phyloP scores from a whole-genome alignment of 306 rosid genomes.

The Elaeagnus macrophylla region DNA sequence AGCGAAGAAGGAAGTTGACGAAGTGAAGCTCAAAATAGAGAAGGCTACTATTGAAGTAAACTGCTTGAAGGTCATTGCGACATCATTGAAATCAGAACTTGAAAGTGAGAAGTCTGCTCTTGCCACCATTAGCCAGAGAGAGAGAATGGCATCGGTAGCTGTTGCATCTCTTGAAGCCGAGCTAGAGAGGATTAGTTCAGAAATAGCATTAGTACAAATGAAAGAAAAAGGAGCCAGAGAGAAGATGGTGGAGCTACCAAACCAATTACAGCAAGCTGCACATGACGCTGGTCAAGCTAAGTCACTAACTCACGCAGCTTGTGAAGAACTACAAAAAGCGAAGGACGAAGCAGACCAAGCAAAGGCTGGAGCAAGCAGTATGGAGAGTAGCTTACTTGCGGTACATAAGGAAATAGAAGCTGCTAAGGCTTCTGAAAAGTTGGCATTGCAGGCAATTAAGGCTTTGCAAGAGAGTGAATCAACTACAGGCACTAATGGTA shows the following conservation, averaged over 20 bases:
- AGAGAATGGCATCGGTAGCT: conserved; percentile 91
- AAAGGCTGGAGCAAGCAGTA: conserved; percentile 84
- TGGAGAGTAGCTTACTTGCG: conserved; percentile 79
- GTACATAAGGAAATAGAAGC: conserved; percentile 94
- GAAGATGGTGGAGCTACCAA: conserved; percentile 66
- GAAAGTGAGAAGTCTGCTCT: conserved; percentile 70
- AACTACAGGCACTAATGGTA: conserved; percentile 36
- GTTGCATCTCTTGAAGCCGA: conserved; percentile 90
- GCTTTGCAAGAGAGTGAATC: conserved; percentile 87
- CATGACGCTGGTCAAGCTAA: conserved; percentile 81
- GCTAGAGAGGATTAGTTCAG: conserved; percentile 68
- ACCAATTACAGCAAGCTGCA: conserved; percentile 66
- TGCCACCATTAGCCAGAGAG: conserved; percentile 67
- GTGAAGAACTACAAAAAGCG: conserved; percentile 63
- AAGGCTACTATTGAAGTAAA: conserved; percentile 77
- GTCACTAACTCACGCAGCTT: conserved; percentile 53
- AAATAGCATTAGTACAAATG: conserved; percentile 80
- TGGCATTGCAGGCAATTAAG: conserved; percentile 88
- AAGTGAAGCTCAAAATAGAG: conserved; percentile 76
- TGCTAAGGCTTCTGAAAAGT: conserved; percentile 78
- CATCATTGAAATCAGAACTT: conserved; percentile 67
- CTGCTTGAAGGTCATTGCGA: conserved; percentile 74
- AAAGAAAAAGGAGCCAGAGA: conserved; percentile 88
- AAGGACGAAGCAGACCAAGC: conserved; percentile 86
- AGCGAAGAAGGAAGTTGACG: conserved; percentile 72